phyloP scores from a whole-genome alignment of 148 eudicot genomes.

The Tetragonia tetragonoides region DNA sequence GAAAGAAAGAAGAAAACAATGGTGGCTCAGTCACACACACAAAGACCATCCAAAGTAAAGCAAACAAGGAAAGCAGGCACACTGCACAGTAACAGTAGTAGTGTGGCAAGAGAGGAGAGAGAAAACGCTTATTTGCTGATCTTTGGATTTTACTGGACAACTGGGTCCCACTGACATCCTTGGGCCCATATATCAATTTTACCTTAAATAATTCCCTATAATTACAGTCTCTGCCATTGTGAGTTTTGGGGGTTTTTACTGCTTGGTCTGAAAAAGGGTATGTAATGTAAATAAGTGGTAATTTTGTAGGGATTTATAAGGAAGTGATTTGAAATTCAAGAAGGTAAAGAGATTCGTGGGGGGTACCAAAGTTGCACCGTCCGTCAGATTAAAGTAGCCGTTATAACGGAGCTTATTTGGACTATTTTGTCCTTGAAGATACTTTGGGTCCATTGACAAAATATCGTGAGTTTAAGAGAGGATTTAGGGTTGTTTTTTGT shows the following conservation, averaged over 20 bases:
- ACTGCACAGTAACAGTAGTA: neutral
- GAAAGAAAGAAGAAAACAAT: neutral
- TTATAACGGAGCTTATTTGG: slow-evolving; percentile 10
- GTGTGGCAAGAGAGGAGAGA: neutral
- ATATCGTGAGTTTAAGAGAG: neutral
- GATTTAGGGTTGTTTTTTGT: neutral
- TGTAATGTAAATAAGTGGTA: neutral
- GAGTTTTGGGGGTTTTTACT: neutral
- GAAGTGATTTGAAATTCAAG: slow-evolving; percentile 21
- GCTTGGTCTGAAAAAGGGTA: neutral
- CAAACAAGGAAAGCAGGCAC: neutral
- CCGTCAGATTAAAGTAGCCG: slow-evolving; percentile 13
- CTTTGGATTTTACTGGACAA: slow-evolving; percentile 19
- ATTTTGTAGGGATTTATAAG: slow-evolving; percentile 2
- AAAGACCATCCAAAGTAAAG: neutral
- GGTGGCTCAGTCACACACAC: neutral
- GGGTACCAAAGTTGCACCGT: neutral
- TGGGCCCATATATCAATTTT: neutral
- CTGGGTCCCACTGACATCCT: slow-evolving; percentile 13
- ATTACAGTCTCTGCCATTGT: neutral
- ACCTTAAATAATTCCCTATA: neutral
- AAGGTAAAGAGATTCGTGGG: slow-evolving; percentile 12
- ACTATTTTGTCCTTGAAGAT: slow-evolving; percentile 9
- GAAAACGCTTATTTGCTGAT: neutral
- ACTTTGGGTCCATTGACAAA: neutral